These are phyloP conservation scores for Talaromyces piceae DNA, from an alignment of 2,329 filamentous ascomycete genomes.

Conservation along the genomic window DNA sequence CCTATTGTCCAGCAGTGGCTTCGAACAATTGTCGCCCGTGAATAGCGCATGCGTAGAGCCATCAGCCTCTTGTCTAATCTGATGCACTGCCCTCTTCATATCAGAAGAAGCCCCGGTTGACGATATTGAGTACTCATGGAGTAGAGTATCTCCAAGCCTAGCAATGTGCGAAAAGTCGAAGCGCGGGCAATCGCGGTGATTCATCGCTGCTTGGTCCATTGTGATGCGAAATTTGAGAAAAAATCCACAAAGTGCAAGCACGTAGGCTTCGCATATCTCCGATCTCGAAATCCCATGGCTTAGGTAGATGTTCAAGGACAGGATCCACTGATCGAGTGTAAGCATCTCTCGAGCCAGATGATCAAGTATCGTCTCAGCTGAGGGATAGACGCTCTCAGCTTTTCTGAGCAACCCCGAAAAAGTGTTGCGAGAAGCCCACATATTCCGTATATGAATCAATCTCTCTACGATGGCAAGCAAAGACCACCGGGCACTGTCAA, in stretches of 20 bases:
- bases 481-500: not conserved
- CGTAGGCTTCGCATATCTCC: not conserved
- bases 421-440: not conserved
- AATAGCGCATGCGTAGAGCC: slow-evolving; percentile 4
- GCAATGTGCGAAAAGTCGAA: slow-evolving; percentile 8
- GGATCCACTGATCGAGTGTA: slow-evolving; percentile 7
- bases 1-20: not conserved
- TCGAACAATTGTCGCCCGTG: not conserved
- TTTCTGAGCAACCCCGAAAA: not conserved
- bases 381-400: not conserved
- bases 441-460: not conserved
- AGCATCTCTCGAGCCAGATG: not conserved
- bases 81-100: not conserved
- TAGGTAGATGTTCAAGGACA: slow-evolving; percentile 6
- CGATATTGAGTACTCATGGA: not conserved
- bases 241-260: slow-evolving; percentile 5
- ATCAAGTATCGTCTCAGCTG: not conserved
- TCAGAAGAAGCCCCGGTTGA: not conserved
- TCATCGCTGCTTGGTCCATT: not conserved
- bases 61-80: not conserved
- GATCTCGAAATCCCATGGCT: not conserved
- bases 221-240: slow-evolving; percentile 6
- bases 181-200: not conserved
- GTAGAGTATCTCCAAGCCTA: slow-evolving; percentile 5
- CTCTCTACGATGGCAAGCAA: not conserved